phyloP scores from a whole-genome alignment of 257 asterid genomes.

The Plantago ovata region DNA sequence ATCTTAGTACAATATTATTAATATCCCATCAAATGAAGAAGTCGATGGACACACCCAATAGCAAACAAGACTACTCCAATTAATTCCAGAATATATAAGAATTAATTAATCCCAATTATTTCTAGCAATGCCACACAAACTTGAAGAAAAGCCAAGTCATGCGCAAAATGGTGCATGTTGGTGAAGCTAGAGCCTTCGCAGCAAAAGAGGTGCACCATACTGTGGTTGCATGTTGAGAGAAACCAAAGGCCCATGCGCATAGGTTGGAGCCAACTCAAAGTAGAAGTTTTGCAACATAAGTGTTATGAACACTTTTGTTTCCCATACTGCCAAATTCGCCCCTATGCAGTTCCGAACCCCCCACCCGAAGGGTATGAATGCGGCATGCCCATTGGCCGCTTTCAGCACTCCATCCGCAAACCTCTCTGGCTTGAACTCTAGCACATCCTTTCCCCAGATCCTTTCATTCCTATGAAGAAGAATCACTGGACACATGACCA shows the following conservation, averaged over 20 bases:
- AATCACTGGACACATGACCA: conserved; percentile 25
- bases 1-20: no score
- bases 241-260: conserved; percentile 24
- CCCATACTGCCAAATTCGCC: conserved; percentile 22
- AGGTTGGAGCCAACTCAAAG: conserved; percentile 24
- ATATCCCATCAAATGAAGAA: no score
- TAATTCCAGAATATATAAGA: no score
- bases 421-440: conserved; percentile 32
- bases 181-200: conserved; percentile 23
- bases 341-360: conserved; percentile 34
- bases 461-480: conserved; percentile 22
- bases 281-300: conserved; percentile 17
- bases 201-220: conserved; percentile 25
- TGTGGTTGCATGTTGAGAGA: conserved; percentile 27
- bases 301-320: conserved; percentile 24
- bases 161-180: no score
- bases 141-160: no score
- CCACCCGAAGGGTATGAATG: conserved; percentile 34
- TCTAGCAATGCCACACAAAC: no score
- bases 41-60: no score
- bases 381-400: conserved; percentile 32
- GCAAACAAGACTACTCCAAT: no score
- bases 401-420: conserved; percentile 29
- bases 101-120: no score
- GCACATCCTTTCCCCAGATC: conserved; percentile 32